Evolutionary conservation across 768 basidiomycete genomes (phyloP).

Genomic region (Austroboletus festivus): DNA sequence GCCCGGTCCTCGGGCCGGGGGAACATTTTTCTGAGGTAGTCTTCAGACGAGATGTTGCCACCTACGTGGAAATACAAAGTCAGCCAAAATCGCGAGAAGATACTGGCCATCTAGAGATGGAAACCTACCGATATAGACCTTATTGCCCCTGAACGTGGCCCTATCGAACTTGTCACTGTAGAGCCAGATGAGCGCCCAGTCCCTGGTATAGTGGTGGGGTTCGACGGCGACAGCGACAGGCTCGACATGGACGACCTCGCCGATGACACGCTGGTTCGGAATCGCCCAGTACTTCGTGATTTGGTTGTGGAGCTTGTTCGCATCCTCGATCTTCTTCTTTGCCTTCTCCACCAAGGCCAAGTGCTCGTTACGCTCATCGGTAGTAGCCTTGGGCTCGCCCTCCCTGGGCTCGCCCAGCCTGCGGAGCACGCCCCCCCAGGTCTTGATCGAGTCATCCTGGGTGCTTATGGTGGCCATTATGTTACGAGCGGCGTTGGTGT

Average conservation of each 20-base stretch:
- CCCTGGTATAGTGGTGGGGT: neutral
- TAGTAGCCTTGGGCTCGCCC: neutral
- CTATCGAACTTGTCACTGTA: neutral
- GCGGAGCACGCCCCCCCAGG: neutral
- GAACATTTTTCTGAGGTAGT: neutral
- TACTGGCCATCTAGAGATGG: neutral
- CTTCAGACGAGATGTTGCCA: neutral
- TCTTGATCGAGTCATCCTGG: too few relatives aligned
- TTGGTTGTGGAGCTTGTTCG: too few relatives aligned
- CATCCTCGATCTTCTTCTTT: too few relatives aligned
- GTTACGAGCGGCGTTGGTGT: neutral
- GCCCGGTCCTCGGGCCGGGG: neutral
- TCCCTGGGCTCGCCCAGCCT: too few relatives aligned
- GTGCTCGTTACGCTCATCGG: neutral
- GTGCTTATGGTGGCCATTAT: too few relatives aligned
- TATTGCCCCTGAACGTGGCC: neutral
- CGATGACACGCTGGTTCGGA: neutral
- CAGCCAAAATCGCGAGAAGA: neutral
- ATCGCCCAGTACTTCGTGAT: too few relatives aligned
- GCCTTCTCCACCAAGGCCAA: too few relatives aligned
- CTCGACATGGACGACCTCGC: neutral
- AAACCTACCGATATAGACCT: neutral
- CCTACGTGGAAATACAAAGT: too few relatives aligned
- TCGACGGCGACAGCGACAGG: neutral
- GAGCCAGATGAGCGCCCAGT: conserved; percentile 1